A percentile compares a stretch with the other conserved stretches of the same genome.
These are phyloP conservation scores for Lanmaoa pseudosensibilis DNA, from an alignment of 768 basidiomycete species.

Conservation along the genomic window DNA sequence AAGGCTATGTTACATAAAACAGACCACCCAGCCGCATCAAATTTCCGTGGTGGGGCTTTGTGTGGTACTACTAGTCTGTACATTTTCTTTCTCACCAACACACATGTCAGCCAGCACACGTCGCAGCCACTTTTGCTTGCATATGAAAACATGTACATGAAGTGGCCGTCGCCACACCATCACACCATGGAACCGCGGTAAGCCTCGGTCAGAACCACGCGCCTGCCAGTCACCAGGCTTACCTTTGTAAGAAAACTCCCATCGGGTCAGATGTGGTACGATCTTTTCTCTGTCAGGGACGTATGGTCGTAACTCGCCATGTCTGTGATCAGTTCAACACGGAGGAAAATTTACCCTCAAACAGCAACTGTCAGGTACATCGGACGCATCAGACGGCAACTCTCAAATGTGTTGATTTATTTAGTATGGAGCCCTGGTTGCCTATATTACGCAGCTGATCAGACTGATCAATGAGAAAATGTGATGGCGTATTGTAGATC, in stretches of 20 bases:
- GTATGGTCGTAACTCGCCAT: neutral
- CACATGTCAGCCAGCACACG: neutral
- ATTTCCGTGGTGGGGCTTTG: neutral
- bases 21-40: neutral
- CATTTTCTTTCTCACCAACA: neutral
- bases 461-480: constrained; percentile 8
- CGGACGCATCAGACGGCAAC: neutral
- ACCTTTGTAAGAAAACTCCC: neutral
- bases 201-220: neutral
- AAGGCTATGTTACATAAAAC: no score
- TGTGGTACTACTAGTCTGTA: neutral
- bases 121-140: neutral
- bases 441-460: neutral
- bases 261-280: neutral
- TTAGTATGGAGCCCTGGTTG: neutral
- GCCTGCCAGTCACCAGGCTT: neutral
- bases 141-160: neutral
- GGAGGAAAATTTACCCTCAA: neutral
- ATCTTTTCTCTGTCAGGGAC: neutral
- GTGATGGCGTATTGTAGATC: constrained; percentile 2
- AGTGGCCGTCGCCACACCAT: neutral
- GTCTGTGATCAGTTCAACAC: neutral
- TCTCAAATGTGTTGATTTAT: neutral
- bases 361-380: no score
- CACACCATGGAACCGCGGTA: neutral